These are phyloP conservation scores for Exobasidium cylindrosporum DNA, from an alignment of 1,284 basidiomycete species.

Conservation along the genomic window DNA sequence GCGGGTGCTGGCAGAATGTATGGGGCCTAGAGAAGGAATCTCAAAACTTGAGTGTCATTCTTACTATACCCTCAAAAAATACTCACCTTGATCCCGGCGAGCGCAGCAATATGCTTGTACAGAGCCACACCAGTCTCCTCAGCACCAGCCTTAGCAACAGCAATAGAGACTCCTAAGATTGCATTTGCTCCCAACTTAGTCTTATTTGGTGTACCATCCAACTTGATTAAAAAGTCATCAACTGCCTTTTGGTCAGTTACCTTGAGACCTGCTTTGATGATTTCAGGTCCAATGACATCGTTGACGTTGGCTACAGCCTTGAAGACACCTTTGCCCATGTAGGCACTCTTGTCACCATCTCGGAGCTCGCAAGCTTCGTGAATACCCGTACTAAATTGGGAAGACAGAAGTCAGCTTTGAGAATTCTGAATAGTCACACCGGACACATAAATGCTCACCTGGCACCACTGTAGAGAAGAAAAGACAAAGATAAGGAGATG, in stretches of 20 bases:
- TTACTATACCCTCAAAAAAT: background rate
- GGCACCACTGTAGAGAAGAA: background rate
- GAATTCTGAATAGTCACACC: too few species aligned
- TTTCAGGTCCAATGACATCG: conserved; percentile 79
- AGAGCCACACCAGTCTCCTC: conserved; percentile 71
- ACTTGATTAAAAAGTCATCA: conserved; percentile 97
- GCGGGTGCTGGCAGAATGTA: conserved; percentile 70
- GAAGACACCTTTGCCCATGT: conserved; percentile 91
- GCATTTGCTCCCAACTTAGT: conserved; percentile 99
- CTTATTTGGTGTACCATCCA: conserved; percentile 97
- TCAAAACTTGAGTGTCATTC: background rate
- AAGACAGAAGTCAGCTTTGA: too few species aligned
- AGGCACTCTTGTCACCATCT: conserved; percentile 87
- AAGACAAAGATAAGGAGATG: background rate
- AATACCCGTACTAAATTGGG: conserved; percentile 67
- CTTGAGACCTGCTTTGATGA: conserved; percentile 79
- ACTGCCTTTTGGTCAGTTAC: conserved; percentile 94
- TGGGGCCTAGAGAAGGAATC: too few species aligned
- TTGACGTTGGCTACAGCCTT: conserved; percentile 97
- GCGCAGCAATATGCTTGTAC: conserved; percentile 92
- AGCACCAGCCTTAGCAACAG: conserved; percentile 88
- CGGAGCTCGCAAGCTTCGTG: conserved; percentile 99
- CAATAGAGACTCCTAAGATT: conserved; percentile 97
- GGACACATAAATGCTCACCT: background rate
- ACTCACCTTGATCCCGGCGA: conserved; percentile 93